A percentile compares a stretch with the other conserved stretches of the same genome.
Conservation (phyloP, 2,329 filamentous ascomycete species). For the Hymenoscyphus scutula region DNA sequence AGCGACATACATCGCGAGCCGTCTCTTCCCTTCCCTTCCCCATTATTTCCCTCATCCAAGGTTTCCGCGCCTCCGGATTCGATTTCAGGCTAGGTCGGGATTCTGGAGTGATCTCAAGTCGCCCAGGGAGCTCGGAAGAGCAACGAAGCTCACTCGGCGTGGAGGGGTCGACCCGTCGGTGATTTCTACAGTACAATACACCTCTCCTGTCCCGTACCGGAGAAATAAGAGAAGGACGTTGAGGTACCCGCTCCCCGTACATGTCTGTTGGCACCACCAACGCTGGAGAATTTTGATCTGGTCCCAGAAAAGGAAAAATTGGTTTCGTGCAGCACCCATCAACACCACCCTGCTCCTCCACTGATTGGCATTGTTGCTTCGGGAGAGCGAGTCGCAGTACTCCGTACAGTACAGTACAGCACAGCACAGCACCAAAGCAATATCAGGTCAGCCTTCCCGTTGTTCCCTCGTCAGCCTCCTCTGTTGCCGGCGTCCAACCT, state of each 20-base stretch:
- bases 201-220: neutral
- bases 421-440: too few relatives aligned
- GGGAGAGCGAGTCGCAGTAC: neutral
- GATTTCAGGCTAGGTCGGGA: neutral
- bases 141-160: slow-evolving; percentile 3
- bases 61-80: slow-evolving; percentile 2
- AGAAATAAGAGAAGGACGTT: neutral
- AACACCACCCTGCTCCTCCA: neutral
- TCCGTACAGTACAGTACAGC: too few relatives aligned
- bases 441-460: neutral
- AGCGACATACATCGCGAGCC: slow-evolving; percentile 12
- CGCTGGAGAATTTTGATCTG: too few relatives aligned
- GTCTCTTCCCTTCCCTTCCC: neutral
- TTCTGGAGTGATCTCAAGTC: neutral
- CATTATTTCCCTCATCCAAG: slow-evolving; percentile 11
- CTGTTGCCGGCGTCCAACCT: slow-evolving; percentile 2
- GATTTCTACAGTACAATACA: neutral
- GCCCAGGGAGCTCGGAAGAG: neutral
- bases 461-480: neutral
- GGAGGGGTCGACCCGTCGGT: neutral
- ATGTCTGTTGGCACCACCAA: too few relatives aligned
- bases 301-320: neutral
- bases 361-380: neutral
- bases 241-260: too few relatives aligned
- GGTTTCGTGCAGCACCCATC: neutral